Evolutionary conservation across 2,329 filamentous ascomycete genomes (phyloP).

Genomic region (Xylaria sp.): DNA sequence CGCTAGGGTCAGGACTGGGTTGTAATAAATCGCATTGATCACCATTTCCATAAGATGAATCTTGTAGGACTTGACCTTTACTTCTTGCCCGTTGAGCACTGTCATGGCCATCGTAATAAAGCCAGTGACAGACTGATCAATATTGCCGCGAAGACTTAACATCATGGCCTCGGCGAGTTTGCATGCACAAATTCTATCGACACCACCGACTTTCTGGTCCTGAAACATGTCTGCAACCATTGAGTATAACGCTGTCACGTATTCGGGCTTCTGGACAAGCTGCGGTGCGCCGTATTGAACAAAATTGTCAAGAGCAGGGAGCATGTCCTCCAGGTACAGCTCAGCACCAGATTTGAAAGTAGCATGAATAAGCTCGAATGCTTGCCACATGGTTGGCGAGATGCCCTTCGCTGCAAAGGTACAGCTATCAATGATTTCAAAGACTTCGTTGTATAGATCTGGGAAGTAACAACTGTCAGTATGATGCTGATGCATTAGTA

Average conservation of each 20-base stretch:
- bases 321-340: constrained; percentile 97
- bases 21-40: constrained; percentile 98
- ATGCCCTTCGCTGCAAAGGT: constrained; percentile 97
- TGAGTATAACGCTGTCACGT: constrained; percentile 84
- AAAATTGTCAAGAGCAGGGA: constrained; percentile 96
- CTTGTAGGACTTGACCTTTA: constrained; percentile 90
- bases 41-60: constrained; percentile 99
- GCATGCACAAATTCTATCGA: constrained; percentile 95
- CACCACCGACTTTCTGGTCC: constrained; percentile 88
- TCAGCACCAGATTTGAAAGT: constrained; percentile 98
- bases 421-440: constrained; percentile 99
- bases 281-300: constrained; percentile 87
- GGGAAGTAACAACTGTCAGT: not conserved
- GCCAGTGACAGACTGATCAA: constrained; percentile 85
- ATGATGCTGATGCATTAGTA: not conserved
- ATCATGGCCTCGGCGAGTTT: constrained; percentile 97
- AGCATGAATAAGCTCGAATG: constrained; percentile 93
- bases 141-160: constrained; percentile 87
- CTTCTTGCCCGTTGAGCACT: constrained; percentile 74
- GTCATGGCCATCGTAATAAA: constrained; percentile 91
- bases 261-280: constrained; percentile 81
- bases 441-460: constrained; percentile 97
- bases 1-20: constrained; percentile 81
- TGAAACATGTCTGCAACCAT: constrained; percentile 97
- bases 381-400: constrained; percentile 97